Percentiles rank a stretch among this genome's conserved stretches.
These are phyloP conservation scores for Macrophomina phaseolina DNA, from an alignment of 2,329 filamentous ascomycete species.

Conservation along the genomic window DNA sequence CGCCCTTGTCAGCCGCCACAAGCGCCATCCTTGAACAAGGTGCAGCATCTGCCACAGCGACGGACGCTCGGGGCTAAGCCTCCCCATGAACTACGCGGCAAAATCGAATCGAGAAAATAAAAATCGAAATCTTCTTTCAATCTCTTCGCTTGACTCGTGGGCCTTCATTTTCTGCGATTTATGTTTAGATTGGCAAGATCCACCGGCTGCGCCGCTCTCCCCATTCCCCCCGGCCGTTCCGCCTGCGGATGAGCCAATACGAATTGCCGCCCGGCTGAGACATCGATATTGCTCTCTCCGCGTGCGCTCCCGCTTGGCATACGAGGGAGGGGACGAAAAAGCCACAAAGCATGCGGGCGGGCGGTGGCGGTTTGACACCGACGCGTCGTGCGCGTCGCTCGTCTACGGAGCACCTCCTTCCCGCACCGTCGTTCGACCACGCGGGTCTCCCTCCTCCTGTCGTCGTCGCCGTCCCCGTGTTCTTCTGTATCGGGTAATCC, in stretches of 20 bases:
- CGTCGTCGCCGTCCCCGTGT: neutral
- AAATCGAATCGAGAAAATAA: neutral
- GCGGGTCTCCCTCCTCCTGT: neutral
- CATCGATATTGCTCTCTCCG: constrained; percentile 5
- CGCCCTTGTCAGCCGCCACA: neutral
- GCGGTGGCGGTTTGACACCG: too few species aligned
- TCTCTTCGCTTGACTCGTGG: neutral
- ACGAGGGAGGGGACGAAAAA: too few species aligned
- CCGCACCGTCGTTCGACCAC: too few species aligned
- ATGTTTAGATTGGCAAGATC: constrained; percentile 4
- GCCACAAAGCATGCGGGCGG: too few species aligned
- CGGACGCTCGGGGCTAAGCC: too few species aligned
- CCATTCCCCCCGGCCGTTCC: neutral
- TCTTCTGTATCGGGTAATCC: constrained; percentile 6
- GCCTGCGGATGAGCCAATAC: neutral
- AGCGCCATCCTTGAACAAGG: neutral
- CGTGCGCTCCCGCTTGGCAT: too few species aligned
- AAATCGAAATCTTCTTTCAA: too few species aligned
- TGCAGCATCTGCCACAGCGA: neutral
- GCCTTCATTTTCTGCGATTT: neutral
- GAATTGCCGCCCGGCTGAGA: neutral
- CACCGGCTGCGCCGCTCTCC: constrained; percentile 17
- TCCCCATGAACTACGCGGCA: neutral
- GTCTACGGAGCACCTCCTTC: too few species aligned
- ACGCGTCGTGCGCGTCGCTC: too few species aligned